Conservation (phyloP, 1,139 yeast genomes). For the Geotrichum candidum region DNA sequence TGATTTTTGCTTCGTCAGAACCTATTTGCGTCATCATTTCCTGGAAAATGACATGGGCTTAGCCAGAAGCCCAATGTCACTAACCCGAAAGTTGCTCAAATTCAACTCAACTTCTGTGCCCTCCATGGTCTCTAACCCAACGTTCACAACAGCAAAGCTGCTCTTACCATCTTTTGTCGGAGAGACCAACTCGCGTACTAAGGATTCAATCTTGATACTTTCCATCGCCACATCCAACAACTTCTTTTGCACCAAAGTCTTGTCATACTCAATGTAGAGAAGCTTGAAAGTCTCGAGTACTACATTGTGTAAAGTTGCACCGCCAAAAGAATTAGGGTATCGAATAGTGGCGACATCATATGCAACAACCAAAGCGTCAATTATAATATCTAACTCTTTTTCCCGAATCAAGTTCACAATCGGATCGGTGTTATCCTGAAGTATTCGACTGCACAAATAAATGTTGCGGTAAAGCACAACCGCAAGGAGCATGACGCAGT, state of each 20-base stretch:
- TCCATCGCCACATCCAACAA: neutral
- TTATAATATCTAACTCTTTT: conserved; percentile 1
- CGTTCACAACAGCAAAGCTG: neutral
- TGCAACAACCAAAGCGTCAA: conserved; percentile 3
- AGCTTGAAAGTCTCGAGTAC: conserved; percentile 4
- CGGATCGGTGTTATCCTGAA: neutral
- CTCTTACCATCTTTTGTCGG: neutral
- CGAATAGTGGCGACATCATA: conserved; percentile 8
- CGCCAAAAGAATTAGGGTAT: conserved; percentile 6
- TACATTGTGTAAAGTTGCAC: neutral
- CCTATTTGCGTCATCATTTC: neutral
- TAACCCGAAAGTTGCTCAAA: neutral
- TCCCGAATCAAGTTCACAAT: neutral
- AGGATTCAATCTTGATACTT: neutral
- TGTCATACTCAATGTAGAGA: neutral
- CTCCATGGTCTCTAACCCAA: neutral
- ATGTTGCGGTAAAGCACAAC: conserved; percentile 5
- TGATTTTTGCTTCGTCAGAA: neutral
- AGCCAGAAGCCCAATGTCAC: neutral
- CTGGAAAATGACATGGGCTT: neutral
- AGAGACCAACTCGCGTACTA: neutral
- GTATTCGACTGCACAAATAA: conserved; percentile 1
- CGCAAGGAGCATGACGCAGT: conserved; percentile 4
- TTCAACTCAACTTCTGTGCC: neutral
- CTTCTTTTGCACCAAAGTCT: neutral